phyloP scores from a whole-genome alignment of 306 rosid species.

The Sechiopsis laciniata region DNA sequence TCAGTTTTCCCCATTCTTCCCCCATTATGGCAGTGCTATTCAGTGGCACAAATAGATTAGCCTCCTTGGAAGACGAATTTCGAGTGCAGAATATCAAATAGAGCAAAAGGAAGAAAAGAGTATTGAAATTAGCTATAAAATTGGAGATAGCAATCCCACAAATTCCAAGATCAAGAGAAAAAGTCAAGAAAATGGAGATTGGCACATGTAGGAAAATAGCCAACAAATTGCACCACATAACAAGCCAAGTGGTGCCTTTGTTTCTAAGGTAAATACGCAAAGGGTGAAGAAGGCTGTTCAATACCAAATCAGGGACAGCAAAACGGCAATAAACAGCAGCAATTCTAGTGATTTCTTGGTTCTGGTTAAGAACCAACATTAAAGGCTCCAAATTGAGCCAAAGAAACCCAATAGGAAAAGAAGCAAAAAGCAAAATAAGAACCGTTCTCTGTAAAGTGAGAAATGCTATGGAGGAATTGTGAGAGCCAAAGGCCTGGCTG shows the following conservation, averaged over 20 bases:
- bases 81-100: slow-evolving; percentile 35
- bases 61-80: slow-evolving; percentile 6
- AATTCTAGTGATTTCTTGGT: slow-evolving; percentile 47
- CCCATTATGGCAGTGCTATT: slow-evolving; percentile 17
- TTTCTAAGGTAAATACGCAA: slow-evolving; percentile 61
- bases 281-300: slow-evolving; percentile 66
- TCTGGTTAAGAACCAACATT: slow-evolving; percentile 54
- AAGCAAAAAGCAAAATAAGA: slow-evolving; percentile 44
- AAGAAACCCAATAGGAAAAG: slow-evolving; percentile 52
- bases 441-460: slow-evolving; percentile 53
- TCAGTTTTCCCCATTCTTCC: slow-evolving; percentile 51
- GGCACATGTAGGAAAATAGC: slow-evolving; percentile 59
- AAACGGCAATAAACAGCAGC: slow-evolving; percentile 61
- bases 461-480: slow-evolving; percentile 40
- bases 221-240: slow-evolving; percentile 55
- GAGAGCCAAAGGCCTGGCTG: slow-evolving; percentile 36
- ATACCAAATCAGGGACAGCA: slow-evolving; percentile 72
- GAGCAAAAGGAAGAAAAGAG: slow-evolving; percentile 48
- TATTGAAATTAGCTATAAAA: slow-evolving; percentile 51
- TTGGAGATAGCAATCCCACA: slow-evolving; percentile 65
- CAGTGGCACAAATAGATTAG: slow-evolving; percentile 25
- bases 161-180: slow-evolving; percentile 58
- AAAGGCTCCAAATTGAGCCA: slow-evolving; percentile 69
- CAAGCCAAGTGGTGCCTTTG: slow-evolving; percentile 66
- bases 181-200: slow-evolving; percentile 46